Conservation (phyloP, 1,284 basidiomycete species). For the Boletus mariae region DNA sequence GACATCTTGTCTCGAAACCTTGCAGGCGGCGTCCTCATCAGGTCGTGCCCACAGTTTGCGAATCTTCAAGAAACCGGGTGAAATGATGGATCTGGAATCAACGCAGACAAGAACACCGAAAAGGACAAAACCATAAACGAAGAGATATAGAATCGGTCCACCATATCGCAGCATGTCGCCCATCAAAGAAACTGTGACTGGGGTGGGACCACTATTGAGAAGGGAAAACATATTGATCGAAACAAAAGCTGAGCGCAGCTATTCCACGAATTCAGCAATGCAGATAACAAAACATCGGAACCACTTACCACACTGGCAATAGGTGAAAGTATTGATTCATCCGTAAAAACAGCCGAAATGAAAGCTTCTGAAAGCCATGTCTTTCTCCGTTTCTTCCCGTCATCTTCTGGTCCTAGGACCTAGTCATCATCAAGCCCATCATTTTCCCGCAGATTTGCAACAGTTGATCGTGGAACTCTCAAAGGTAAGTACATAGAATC, state of each 20-base stretch:
- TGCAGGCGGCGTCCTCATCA: slow-evolving; percentile 11
- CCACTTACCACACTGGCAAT: slow-evolving; percentile 64
- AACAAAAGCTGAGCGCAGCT: slow-evolving; percentile 64
- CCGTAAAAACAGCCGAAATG: too few relatives aligned
- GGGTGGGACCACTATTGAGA: slow-evolving; percentile 58
- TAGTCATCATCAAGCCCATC: too few relatives aligned
- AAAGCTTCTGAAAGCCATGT: too few relatives aligned
- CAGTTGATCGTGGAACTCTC: too few relatives aligned
- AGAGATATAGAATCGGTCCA: slow-evolving; percentile 72
- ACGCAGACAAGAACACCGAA: slow-evolving; percentile 57
- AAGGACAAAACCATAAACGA: slow-evolving; percentile 52
- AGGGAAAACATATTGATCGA: slow-evolving; percentile 76
- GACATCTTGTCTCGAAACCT: slow-evolving; percentile 43
- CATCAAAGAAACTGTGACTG: slow-evolving; percentile 46
- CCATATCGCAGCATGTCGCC: slow-evolving; percentile 61
- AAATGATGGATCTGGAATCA: slow-evolving; percentile 55
- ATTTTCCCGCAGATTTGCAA: too few relatives aligned
- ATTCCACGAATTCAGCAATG: slow-evolving; percentile 3
- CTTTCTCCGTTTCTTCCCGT: too few relatives aligned
- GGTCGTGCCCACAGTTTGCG: slow-evolving; percentile 7
- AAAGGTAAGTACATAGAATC: too few relatives aligned
- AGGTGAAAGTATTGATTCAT: slow-evolving; percentile 44
- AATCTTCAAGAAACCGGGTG: slow-evolving; percentile 26
- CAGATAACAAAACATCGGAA: not conserved
- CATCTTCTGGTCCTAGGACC: too few relatives aligned